Conservation (phyloP, 257 asterid genomes). For the Solanum sejunctum region DNA sequence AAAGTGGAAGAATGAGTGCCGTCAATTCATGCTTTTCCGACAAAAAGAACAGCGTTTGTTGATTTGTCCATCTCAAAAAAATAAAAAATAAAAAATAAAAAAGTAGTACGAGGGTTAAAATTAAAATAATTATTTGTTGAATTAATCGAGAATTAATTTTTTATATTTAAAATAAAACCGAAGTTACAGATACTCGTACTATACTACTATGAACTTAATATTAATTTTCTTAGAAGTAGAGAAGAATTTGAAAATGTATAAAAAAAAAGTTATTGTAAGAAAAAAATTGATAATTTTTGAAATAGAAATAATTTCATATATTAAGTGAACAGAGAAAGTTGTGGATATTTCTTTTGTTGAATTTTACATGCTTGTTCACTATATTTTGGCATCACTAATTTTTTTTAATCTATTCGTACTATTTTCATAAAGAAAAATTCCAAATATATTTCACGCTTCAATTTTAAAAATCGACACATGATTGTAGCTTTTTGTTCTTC, state of each 20-base stretch:
- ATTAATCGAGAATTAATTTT: neutral
- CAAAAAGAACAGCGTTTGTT: constrained; percentile 23
- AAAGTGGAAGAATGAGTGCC: constrained; percentile 32
- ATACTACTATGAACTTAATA: no score
- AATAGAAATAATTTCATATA: neutral
- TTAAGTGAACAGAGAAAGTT: neutral
- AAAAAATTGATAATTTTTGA: neutral
- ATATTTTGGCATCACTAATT: neutral
- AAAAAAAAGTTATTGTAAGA: neutral
- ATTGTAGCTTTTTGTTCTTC: neutral
- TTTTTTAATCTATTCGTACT: neutral
- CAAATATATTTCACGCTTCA: neutral
- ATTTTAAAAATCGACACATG: neutral
- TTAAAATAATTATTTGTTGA: neutral
- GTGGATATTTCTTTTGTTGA: neutral
- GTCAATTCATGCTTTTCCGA: constrained; percentile 17
- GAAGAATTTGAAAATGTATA: neutral
- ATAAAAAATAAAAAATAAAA: neutral
- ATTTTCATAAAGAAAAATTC: neutral
- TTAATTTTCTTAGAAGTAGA: neutral
- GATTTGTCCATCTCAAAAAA: neutral
- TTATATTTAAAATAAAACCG: neutral
- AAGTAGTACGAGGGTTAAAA: neutral
- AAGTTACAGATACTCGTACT: neutral
- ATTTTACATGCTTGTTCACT: neutral